Evolutionary conservation across 192 early-diverging fungal species (phyloP), one percentile per base, ranked within the genome.

Genomic region (Coemansia erecta): DNA sequence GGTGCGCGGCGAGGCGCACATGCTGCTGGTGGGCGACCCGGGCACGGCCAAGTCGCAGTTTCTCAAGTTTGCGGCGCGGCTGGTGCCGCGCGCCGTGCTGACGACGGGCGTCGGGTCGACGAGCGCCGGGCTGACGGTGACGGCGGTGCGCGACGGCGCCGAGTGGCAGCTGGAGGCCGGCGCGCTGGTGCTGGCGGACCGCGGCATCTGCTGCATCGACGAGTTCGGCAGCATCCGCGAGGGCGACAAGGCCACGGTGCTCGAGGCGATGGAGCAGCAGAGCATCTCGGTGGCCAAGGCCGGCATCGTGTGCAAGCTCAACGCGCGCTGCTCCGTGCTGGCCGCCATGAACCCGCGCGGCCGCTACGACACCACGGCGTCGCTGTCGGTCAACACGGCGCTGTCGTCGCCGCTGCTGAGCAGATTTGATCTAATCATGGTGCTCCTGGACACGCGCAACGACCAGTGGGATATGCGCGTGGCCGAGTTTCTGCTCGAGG

Each of bases 251-350:
- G 84, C 84, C 8, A 83, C 88, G 2, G 86, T 92, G 18, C 84
- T 87, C 45, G 90, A 92, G 56, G 90, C 89, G 2, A 92, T 92
- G 90, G 90, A 92, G 56, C 90, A 92, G 70, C 90, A 92, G 66
- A 87, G 88, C 15, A 89, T 92, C 18, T 85, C 83, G 45, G 85
- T 92, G 9, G 89, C 90, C 31, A 92, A 92, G 69, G 86, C 88
- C 3, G 77, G 90, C 7, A 82, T 92, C 44, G 89, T 92, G n/a
- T 89, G 88, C 63, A 89, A 86, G 54, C 77, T 92, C 37, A 88
- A 90, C 44, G 85, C 89, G 0, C 73, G 90, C 11, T 92, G 90
- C 63, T 82, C 90, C 3, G 86, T 92, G n/a, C 71, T 92, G 39
- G 90, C 90, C 0, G 89, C 90, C 0, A 90, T 88, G 24, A 92